Conservation (phyloP, 148 eudicot genomes). For the Rhododendron vialii region DNA sequence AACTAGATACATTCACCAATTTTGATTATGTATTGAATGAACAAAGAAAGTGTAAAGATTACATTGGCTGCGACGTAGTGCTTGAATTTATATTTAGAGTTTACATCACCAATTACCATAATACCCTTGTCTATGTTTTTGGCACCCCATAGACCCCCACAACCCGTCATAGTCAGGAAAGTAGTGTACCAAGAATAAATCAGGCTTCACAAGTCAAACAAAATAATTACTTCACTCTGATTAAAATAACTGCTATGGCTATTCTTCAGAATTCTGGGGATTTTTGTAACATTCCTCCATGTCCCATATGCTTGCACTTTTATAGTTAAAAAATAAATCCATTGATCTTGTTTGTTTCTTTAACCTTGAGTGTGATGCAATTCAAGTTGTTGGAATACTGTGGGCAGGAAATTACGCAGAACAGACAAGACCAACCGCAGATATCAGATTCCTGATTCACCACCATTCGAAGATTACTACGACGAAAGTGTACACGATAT, state of each 20-base stretch:
- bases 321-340: not conserved
- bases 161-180: too few species aligned
- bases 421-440: constrained; percentile 21
- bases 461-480: constrained; percentile 24
- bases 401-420: constrained; percentile 45
- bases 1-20: too few species aligned
- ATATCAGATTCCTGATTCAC: constrained; percentile 26
- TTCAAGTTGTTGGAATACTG: not conserved
- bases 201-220: not conserved
- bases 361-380: not conserved
- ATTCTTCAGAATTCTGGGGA: not conserved
- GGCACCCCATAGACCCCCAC: not conserved
- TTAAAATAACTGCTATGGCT: not conserved
- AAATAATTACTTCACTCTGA: not conserved
- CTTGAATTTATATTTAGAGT: not conserved
- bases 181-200: not conserved
- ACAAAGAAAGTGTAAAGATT: not conserved
- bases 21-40: not conserved
- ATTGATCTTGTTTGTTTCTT: not conserved
- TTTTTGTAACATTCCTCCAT: not conserved
- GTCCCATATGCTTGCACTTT: not conserved
- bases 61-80: not conserved
- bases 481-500: constrained; percentile 16
- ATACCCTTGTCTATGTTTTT: too few species aligned
- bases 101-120: not conserved